Evolutionary conservation across 208 protist genomes (phyloP).

Genomic region (Trypanosomatidae sp.): DNA sequence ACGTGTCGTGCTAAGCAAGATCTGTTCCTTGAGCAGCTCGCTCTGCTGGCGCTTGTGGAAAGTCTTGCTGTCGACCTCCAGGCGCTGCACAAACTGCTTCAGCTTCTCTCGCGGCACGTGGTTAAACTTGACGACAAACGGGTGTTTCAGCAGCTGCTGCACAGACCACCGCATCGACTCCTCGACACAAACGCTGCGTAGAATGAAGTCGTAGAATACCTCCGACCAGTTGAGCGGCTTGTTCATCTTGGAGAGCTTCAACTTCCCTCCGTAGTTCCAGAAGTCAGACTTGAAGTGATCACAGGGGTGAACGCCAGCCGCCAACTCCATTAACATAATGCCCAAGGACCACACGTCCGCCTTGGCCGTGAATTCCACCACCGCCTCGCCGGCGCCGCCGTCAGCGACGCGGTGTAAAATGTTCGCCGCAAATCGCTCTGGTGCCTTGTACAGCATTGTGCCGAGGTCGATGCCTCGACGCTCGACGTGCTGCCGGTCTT

Average conservation of each 20-base stretch:
- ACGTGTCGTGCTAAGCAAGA: slow-evolving; percentile 66
- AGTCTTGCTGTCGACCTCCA: slow-evolving; percentile 65
- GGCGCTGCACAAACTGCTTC: slow-evolving; percentile 69
- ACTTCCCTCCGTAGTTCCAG: slow-evolving; percentile 77
- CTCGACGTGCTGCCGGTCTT: slow-evolving; percentile 40
- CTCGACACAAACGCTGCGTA: slow-evolving; percentile 61
- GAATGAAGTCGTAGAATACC: slow-evolving; percentile 79
- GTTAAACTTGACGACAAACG: slow-evolving; percentile 71
- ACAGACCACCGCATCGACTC: slow-evolving; percentile 59
- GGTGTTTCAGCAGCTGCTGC: slow-evolving; percentile 65
- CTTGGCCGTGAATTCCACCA: slow-evolving; percentile 75
- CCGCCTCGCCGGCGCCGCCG: slow-evolving; percentile 18
- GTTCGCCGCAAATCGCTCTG: slow-evolving; percentile 50
- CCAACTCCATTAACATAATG: slow-evolving; percentile 81
- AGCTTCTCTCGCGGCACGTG: slow-evolving; percentile 68
- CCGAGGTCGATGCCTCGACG: slow-evolving; percentile 63
- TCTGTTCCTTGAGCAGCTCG: slow-evolving; percentile 72
- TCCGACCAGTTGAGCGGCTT: slow-evolving; percentile 81
- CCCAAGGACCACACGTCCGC: slow-evolving; percentile 91
- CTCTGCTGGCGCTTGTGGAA: slow-evolving; percentile 73
- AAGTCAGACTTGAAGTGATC: slow-evolving; percentile 86
- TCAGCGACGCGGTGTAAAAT: slow-evolving; percentile 18
- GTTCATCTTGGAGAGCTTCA: slow-evolving; percentile 79
- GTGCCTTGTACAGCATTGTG: slow-evolving; percentile 87
- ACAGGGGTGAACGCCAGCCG: slow-evolving; percentile 74